Conservation (phyloP, 225 moss, liverwort and hornwort genomes). For the Pseudisothecium myosuroides region DNA sequence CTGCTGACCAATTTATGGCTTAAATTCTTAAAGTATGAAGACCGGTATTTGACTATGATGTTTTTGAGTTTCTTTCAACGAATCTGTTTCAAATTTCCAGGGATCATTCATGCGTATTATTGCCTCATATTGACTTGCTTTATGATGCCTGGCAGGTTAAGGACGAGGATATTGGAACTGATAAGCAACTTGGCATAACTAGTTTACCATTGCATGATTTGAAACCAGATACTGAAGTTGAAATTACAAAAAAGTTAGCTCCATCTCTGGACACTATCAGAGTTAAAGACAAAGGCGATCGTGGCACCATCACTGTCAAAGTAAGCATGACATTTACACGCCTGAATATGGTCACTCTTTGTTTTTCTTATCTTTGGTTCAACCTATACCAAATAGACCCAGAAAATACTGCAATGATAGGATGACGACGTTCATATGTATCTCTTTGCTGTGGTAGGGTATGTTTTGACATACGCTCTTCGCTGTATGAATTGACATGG, state of each 20-base stretch:
- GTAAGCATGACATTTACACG: slow-evolving; percentile 24
- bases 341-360: neutral
- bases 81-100: slow-evolving; percentile 6
- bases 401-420: neutral
- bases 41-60: neutral
- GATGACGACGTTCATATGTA: neutral
- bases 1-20: neutral
- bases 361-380: neutral
- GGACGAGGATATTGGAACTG: slow-evolving; percentile 72
- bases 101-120: neutral
- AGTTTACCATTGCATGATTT: slow-evolving; percentile 33
- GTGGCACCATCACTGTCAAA: slow-evolving; percentile 57
- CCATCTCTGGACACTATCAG: slow-evolving; percentile 58
- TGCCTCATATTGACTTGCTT: neutral
- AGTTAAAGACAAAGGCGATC: slow-evolving; percentile 86
- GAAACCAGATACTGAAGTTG: slow-evolving; percentile 36
- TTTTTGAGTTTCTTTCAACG: neutral
- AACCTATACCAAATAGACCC: neutral
- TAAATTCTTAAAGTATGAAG: neutral
- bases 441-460: neutral
- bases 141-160: slow-evolving; percentile 44
- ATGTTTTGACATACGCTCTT: neutral
- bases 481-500: neutral
- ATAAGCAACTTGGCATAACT: slow-evolving; percentile 66
- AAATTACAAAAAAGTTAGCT: slow-evolving; percentile 43